A percentile compares a stretch with the other conserved stretches of the same genome.
These are phyloP conservation scores for Helminthosporium solani DNA, from an alignment of 2,329 filamentous ascomycete species.

Conservation along the genomic window DNA sequence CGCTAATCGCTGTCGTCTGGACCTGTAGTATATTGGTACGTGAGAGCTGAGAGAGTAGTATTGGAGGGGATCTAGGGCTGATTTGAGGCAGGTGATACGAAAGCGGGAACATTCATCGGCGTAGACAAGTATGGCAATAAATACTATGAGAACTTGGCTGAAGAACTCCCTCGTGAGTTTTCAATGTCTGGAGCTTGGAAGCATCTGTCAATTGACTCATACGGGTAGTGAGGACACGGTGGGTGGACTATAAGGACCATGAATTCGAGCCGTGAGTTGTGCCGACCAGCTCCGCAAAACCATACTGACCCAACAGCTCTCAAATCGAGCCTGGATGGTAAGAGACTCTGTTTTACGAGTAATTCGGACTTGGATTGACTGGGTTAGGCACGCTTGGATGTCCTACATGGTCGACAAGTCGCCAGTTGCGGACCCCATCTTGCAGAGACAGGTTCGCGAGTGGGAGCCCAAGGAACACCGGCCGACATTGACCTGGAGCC, in stretches of 20 bases:
- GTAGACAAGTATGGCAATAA: constrained; percentile 94
- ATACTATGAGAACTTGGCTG: constrained; percentile 86
- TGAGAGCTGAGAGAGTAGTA: neutral
- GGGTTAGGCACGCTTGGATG: constrained; percentile 84
- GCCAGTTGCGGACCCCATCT: constrained; percentile 71
- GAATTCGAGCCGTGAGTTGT: constrained; percentile 72
- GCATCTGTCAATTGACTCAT: constrained; percentile 13
- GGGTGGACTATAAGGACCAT: constrained; percentile 93
- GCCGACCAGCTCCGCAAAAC: neutral
- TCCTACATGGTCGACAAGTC: constrained; percentile 89
- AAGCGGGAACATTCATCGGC: constrained; percentile 82
- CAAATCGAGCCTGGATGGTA: constrained; percentile 92
- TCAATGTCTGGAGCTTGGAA: neutral
- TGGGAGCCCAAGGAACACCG: constrained; percentile 77
- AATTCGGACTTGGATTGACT: constrained; percentile 3
- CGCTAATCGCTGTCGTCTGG: constrained; percentile 27
- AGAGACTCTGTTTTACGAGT: constrained; percentile 2
- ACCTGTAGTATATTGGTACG: constrained; percentile 43
- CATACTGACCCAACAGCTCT: constrained; percentile 55
- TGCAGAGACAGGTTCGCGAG: constrained; percentile 64
- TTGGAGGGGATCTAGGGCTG: constrained; percentile 17
- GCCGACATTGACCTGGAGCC: constrained; percentile 72
- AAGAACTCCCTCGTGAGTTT: constrained; percentile 81
- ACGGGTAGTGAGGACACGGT: constrained; percentile 79
- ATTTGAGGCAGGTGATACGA: constrained; percentile 78